Percentiles rank a stretch among this genome's conserved stretches.
Evolutionary conservation across 2,329 filamentous ascomycete species (phyloP).

Genomic region (Xylariomycetidae sp.): DNA sequence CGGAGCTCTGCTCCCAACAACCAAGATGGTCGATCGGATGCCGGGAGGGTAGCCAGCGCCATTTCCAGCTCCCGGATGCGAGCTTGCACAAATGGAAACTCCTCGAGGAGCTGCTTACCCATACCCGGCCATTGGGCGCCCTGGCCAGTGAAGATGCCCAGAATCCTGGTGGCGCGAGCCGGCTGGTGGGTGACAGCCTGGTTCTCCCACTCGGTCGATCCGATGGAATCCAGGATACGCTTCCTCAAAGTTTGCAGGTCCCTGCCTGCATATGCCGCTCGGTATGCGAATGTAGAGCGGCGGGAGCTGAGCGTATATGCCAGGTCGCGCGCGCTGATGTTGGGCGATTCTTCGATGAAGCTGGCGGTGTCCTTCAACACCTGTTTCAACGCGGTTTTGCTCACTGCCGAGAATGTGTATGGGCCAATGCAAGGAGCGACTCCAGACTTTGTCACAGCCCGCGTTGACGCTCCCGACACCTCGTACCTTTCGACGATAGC

Average conservation of each 20-base stretch:
- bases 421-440: background rate
- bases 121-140: conserved; percentile 30
- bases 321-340: background rate
- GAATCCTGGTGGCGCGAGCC: too few relatives aligned
- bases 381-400: background rate
- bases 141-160: conserved; percentile 31
- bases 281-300: background rate
- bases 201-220: too few relatives aligned
- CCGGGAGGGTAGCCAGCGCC: conserved; percentile 1
- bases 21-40: conserved; percentile 6
- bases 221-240: background rate
- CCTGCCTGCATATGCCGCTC: background rate
- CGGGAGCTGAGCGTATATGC: background rate
- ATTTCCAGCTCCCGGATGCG: background rate
- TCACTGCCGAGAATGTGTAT: conserved; percentile 5
- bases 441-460: background rate
- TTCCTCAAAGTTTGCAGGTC: background rate
- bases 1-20: conserved; percentile 1
- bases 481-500: conserved; percentile 12
- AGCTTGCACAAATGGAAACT: background rate
- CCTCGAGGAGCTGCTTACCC: conserved; percentile 22
- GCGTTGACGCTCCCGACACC: background rate
- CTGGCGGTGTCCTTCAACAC: background rate
- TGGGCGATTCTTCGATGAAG: background rate
- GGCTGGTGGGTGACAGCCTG: too few relatives aligned